Evolutionary conservation across 2,329 filamentous ascomycete species (phyloP).

Genomic region (Cyanodermella asteris): DNA sequence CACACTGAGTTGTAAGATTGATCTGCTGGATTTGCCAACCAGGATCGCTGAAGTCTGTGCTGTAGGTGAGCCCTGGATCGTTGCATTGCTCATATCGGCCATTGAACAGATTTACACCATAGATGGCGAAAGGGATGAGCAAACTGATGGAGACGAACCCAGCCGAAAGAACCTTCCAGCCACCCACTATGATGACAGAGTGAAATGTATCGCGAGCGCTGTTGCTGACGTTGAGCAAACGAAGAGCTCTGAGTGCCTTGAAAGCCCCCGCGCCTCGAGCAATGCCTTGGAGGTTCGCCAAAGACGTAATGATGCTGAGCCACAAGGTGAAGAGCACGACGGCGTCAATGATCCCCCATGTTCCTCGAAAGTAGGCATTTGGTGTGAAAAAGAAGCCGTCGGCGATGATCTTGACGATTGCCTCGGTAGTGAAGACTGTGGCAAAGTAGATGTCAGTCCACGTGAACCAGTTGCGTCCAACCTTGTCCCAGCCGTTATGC

Average conservation of each 20-base stretch:
- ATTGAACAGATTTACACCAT: conserved; percentile 80
- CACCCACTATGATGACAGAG: conserved; percentile 79
- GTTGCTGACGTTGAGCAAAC: conserved; percentile 86
- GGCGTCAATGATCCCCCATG: conserved; percentile 90
- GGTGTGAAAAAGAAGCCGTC: conserved; percentile 94
- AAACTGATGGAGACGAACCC: conserved; percentile 87
- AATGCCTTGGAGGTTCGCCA: conserved; percentile 62
- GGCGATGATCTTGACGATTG: conserved; percentile 76
- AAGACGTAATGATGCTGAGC: conserved; percentile 74
- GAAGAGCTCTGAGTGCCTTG: conserved; percentile 79
- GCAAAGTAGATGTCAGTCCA: conserved; percentile 87
- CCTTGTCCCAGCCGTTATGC: conserved; percentile 32
- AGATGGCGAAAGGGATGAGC: conserved; percentile 89
- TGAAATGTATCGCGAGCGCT: conserved; percentile 92
- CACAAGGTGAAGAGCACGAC: conserved; percentile 81
- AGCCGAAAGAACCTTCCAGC: conserved; percentile 65
- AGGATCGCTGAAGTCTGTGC: too few species aligned
- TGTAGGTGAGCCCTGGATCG: conserved; percentile 34
- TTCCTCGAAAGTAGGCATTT: conserved; percentile 88
- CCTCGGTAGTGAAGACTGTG: conserved; percentile 64
- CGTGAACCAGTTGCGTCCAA: conserved; percentile 69
- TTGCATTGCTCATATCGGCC: conserved; percentile 66
- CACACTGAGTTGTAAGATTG: conserved; percentile 39
- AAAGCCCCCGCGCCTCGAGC: conserved; percentile 87
- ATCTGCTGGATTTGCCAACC: too few species aligned